Evolutionary conservation across 2,329 filamentous ascomycete genomes (phyloP), one percentile per base, ranked within the genome.

Genomic region (Nemania sp.): DNA sequence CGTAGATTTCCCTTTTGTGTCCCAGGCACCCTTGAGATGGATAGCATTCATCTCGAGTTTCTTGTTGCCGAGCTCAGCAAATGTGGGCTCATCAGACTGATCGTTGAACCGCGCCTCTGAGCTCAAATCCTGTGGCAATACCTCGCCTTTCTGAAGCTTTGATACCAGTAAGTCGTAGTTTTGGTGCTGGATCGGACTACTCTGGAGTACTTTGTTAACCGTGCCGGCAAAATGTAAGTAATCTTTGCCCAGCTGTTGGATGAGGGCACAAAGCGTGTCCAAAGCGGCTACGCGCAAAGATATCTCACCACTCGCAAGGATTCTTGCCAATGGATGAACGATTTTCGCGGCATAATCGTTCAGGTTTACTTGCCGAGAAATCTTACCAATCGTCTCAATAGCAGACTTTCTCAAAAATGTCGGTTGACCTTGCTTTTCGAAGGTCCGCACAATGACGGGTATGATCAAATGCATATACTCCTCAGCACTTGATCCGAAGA

Each of bases 381-480:
- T 87, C 72, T 95, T 94, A 20, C 92, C 94, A 62, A 99, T 88
- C 0, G 92, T 96, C 70, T 99, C 96, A 67, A 99, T 98, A 0
- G 94, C 94, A 21, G 88, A 87, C 75, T 92, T 96, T 54, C 92
- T 86, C 49, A 97, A 86, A 60, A 89, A 89, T 1, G 85, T 80
- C 7, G 92, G 92, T 65, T 96, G 91, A 11, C 90, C 88, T 34
- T 90, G 86, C 71, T 92, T 96, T 74, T 99, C 94, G 71, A 99
- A 98, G 50, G 97, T 90, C 46, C 90, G 88, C 9, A 99, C 93
- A 70, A 99, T 92, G 37, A 96, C 92, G 0, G 95, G 95, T 53
- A 99, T 91, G 67, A 99, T 98, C 54, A 99, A 82, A 74, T 99
- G 95, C 95, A 99, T 99, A 75, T 99, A 99, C 74, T 99, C 95